Evolutionary conservation across 441 rosid genomes (phyloP).

Genomic region (Erodium chrysanthum): DNA sequence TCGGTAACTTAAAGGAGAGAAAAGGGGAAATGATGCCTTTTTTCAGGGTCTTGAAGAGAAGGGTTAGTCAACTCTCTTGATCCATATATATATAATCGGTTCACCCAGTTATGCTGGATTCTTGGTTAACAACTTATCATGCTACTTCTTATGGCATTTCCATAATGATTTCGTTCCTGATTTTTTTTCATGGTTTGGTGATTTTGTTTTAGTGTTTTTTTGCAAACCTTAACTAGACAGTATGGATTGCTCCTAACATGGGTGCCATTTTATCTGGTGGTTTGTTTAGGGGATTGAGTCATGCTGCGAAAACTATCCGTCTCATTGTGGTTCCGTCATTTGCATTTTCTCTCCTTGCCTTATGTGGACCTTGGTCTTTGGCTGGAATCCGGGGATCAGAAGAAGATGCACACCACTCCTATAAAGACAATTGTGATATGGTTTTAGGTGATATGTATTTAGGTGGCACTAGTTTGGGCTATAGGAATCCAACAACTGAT

Average conservation of each 20-base stretch:
- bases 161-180: neutral
- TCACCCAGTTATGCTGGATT: neutral
- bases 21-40: too few species aligned
- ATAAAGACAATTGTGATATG: conserved; percentile 27
- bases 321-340: conserved; percentile 47
- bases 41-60: conserved; percentile 1
- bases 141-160: neutral
- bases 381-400: conserved; percentile 38
- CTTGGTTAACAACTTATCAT: neutral
- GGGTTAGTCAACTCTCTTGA: conserved; percentile 5
- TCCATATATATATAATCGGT: neutral
- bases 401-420: conserved; percentile 35
- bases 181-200: neutral
- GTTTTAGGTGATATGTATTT: conserved; percentile 10
- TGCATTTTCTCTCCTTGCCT: conserved; percentile 35
- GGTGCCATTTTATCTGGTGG: conserved; percentile 15
- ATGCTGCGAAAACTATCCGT: conserved; percentile 29
- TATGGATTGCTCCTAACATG: conserved; percentile 5
- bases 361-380: conserved; percentile 32
- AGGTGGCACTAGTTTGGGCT: conserved; percentile 24
- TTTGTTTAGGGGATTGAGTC: conserved; percentile 46
- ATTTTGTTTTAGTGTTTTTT: neutral
- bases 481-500: conserved; percentile 26
- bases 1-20: too few species aligned
- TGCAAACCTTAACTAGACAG: conserved; percentile 3